These are phyloP conservation scores for Senecio squalidus DNA, from an alignment of 140 eudicot genomes.

Conservation along the genomic window DNA sequence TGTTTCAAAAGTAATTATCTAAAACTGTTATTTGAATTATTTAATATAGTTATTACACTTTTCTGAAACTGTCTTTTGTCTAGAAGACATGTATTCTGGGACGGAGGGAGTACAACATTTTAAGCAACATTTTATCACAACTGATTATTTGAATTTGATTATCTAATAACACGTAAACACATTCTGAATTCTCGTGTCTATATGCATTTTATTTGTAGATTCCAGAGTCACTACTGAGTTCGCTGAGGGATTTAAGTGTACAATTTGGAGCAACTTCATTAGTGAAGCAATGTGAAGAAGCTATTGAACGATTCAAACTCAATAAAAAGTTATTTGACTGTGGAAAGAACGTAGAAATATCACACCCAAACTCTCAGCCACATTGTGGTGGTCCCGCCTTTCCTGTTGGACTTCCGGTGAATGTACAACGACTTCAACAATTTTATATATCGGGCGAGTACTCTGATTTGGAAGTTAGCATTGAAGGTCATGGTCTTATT, in stretches of 20 bases:
- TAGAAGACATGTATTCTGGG: too few relatives aligned
- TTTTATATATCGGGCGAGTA: slow-evolving; percentile 46
- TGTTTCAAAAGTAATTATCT: background rate
- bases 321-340: slow-evolving; percentile 77
- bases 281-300: slow-evolving; percentile 79
- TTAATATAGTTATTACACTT: background rate
- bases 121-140: background rate
- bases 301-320: slow-evolving; percentile 60
- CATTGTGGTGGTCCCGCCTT: slow-evolving; percentile 45
- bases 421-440: slow-evolving; percentile 45
- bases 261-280: slow-evolving; percentile 66
- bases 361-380: slow-evolving; percentile 51
- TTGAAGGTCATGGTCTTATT: slow-evolving; percentile 58
- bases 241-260: slow-evolving; percentile 58
- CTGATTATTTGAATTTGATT: background rate
- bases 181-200: background rate
- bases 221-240: slow-evolving; percentile 57
- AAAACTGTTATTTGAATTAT: background rate
- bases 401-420: slow-evolving; percentile 58
- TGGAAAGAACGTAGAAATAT: slow-evolving; percentile 71
- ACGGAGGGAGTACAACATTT: too few relatives aligned
- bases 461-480: slow-evolving; percentile 63
- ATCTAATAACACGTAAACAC: background rate
- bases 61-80: background rate
- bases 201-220: too few relatives aligned